Conservation (phyloP, 768 basidiomycete species). For the Leucosporidium scottii region DNA sequence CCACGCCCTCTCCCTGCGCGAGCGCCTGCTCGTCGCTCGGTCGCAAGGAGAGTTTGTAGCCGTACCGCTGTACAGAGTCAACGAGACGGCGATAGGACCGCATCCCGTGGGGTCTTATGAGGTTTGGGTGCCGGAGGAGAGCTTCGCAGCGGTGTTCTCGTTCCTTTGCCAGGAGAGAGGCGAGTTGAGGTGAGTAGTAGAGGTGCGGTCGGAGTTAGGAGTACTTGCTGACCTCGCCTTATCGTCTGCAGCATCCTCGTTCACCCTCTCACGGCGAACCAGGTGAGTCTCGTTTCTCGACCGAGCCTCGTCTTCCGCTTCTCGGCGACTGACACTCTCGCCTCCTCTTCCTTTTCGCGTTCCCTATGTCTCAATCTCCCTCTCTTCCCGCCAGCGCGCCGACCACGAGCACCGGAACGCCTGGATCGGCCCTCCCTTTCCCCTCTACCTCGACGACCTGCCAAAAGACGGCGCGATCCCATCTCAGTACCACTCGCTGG, state of each 20-base stretch:
- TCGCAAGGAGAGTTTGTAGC: conserved; percentile 72
- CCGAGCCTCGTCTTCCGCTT: not conserved
- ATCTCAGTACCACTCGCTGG: not conserved
- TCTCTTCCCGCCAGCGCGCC: conserved; percentile 40
- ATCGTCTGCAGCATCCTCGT: not conserved
- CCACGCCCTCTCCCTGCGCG: conserved; percentile 60
- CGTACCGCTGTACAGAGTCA: conserved; percentile 66
- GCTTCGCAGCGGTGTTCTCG: conserved; percentile 68
- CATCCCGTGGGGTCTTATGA: conserved; percentile 77
- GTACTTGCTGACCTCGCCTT: not conserved
- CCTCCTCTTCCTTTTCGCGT: not conserved
- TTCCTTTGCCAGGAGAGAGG: conserved; percentile 65
- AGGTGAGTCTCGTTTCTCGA: not conserved
- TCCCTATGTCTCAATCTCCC: not conserved
- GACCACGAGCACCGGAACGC: conserved; percentile 65
- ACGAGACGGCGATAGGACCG: conserved; percentile 61
- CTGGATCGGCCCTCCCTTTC: conserved; percentile 67
- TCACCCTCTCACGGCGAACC: not conserved
- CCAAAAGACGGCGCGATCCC: not conserved
- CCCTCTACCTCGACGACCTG: conserved; percentile 51
- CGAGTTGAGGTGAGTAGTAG: conserved; percentile 54
- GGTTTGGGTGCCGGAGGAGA: conserved; percentile 69
- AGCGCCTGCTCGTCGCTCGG: conserved; percentile 63
- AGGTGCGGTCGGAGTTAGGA: not conserved
- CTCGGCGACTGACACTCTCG: not conserved